Evolutionary conservation across 2,329 filamentous ascomycete species (phyloP).

Genomic region (Dothidotthia symphoricarpi): DNA sequence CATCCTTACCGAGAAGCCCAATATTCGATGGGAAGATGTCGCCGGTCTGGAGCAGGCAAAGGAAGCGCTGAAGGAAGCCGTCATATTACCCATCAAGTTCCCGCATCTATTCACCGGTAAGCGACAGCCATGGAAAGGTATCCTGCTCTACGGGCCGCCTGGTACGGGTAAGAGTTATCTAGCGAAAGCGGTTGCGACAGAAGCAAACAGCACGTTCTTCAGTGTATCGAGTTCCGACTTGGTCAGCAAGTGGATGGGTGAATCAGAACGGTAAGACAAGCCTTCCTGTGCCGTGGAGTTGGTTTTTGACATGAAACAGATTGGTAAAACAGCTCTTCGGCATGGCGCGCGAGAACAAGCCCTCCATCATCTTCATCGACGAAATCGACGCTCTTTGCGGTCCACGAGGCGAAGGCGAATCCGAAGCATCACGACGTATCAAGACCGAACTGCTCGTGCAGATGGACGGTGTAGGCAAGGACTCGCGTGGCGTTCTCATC

Average conservation of each 20-base stretch:
- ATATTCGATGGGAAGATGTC: constrained; percentile 97
- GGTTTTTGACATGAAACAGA: constrained; percentile 49
- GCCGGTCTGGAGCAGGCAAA: constrained; percentile 92
- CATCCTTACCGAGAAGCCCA: constrained; percentile 91
- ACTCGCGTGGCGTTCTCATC: constrained; percentile 89
- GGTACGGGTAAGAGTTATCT: constrained; percentile 98
- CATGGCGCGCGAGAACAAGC: constrained; percentile 97
- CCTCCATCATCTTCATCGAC: constrained; percentile 98
- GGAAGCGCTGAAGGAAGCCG: constrained; percentile 95
- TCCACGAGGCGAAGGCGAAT: constrained; percentile 90
- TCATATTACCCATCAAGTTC: constrained; percentile 97
- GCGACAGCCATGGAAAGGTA: constrained; percentile 97
- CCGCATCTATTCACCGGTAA: constrained; percentile 95
- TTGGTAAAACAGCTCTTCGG: constrained; percentile 95
- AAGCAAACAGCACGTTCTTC: constrained; percentile 99
- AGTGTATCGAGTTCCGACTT: constrained; percentile 95
- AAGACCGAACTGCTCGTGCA: constrained; percentile 98
- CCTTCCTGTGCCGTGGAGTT: background rate
- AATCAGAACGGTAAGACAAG: constrained; percentile 78
- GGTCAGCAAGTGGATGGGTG: constrained; percentile 99
- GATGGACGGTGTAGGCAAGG: constrained; percentile 98
- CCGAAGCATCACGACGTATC: constrained; percentile 93
- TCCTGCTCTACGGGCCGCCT: constrained; percentile 90
- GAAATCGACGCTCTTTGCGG: constrained; percentile 97
- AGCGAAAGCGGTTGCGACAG: constrained; percentile 94